These are phyloP conservation scores for Ophiosphaerella herpotricha DNA, from an alignment of 2,329 filamentous ascomycete species.

Conservation along the genomic window DNA sequence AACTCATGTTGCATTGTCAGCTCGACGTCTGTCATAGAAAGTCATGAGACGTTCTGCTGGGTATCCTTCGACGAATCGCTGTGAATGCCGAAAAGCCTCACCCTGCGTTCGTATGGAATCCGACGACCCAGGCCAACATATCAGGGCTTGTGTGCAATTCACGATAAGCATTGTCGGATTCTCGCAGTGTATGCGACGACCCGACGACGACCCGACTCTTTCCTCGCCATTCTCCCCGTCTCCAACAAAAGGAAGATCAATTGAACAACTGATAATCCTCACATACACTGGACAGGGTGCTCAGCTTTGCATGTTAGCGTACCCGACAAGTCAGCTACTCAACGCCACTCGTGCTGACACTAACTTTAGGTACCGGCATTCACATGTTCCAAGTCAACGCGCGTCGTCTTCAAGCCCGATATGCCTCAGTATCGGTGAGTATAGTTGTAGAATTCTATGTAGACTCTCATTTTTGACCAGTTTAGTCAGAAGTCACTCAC, in stretches of 20 bases:
- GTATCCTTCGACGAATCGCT: constrained; percentile 16
- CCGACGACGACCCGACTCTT: constrained; percentile 17
- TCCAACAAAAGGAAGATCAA: constrained; percentile 9
- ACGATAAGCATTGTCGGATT: constrained; percentile 9
- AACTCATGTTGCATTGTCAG: constrained; percentile 21
- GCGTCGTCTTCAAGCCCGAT: too few relatives aligned
- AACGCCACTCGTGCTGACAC: too few relatives aligned
- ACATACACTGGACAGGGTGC: constrained; percentile 17
- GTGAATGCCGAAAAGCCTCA: constrained; percentile 3
- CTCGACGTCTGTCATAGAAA: constrained; percentile 14
- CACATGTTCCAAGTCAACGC: too few relatives aligned
- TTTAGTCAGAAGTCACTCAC: too few relatives aligned
- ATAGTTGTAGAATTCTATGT: too few relatives aligned
- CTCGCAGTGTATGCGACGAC: constrained; percentile 16
- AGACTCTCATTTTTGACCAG: too few relatives aligned
- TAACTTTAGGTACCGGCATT: too few relatives aligned
- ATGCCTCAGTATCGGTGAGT: too few relatives aligned
- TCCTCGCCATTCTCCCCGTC: constrained; percentile 3
- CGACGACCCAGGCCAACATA: constrained; percentile 7
- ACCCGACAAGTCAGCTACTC: constrained; percentile 10
- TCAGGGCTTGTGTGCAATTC: constrained; percentile 1
- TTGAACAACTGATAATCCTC: constrained; percentile 15
- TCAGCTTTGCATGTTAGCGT: constrained; percentile 4
- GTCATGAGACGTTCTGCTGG: constrained; percentile 16
- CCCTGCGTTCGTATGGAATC: constrained; percentile 4